Percentiles rank a stretch among this genome's conserved stretches.
phyloP scores from a whole-genome alignment of 2,329 filamentous ascomycete genomes.

The Berkeleyomyces basicola region DNA sequence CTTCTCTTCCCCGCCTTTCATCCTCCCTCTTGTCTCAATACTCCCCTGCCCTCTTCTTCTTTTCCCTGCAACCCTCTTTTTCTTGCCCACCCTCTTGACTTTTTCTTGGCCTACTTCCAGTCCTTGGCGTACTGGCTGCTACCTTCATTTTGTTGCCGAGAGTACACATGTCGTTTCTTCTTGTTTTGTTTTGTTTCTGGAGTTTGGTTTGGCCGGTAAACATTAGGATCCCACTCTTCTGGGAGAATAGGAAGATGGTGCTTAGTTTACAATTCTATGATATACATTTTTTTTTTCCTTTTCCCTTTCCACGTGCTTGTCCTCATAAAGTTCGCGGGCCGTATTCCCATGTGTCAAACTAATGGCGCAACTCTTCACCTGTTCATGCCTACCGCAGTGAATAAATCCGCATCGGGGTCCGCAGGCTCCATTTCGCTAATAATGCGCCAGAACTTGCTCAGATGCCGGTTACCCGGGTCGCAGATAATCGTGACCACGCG shows the following conservation, averaged over 20 bases:
- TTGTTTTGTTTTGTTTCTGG: neutral
- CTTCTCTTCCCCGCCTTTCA: neutral
- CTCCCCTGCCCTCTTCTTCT: slow-evolving; percentile 10
- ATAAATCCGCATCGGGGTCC: slow-evolving; percentile 36
- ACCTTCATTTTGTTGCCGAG: neutral
- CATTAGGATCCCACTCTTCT: neutral
- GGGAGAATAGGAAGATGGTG: neutral
- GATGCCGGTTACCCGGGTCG: slow-evolving; percentile 64
- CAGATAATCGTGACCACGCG: slow-evolving; percentile 71
- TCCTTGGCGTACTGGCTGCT: neutral
- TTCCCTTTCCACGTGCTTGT: neutral
- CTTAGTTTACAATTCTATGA: neutral
- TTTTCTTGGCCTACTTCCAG: neutral
- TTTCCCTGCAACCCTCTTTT: slow-evolving; percentile 2
- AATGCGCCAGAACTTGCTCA: slow-evolving; percentile 72
- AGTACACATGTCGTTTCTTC: neutral
- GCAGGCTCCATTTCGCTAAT: slow-evolving; percentile 53
- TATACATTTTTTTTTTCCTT: neutral
- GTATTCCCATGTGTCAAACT: no score
- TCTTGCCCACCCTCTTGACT: slow-evolving; percentile 9
- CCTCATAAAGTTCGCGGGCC: neutral
- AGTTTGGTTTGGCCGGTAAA: slow-evolving; percentile 10
- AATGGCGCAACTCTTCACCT: neutral
- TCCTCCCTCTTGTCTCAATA: neutral
- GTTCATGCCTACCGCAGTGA: slow-evolving; percentile 32